phyloP scores from a whole-genome alignment of 176 grass and related monocot species.

The barley (Hordeum vulgare) region MorexV3_pseudomolecules_assembly NC_058522.1:565628481-565628980 shows the following conservation, averaged over 20 bases:
- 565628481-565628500: slow-evolving; percentile 41
- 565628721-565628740: slow-evolving; percentile 19
- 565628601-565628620: slow-evolving; percentile 48
- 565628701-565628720: slow-evolving; percentile 64
- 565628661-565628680: slow-evolving; percentile 63
- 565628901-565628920: slow-evolving; percentile 91
- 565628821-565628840: slow-evolving; percentile 22
- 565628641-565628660: slow-evolving; percentile 53
- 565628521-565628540: not conserved
- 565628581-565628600: too few species aligned
- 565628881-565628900: slow-evolving; percentile 52
- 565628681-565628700: slow-evolving; percentile 29
- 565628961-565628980: not conserved
- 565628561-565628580: not conserved
- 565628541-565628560: not conserved
- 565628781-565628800: not conserved
- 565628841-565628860: slow-evolving; percentile 82
- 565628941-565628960: not conserved
- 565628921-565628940: not conserved
- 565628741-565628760: not conserved
- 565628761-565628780: not conserved
- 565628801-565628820: not conserved
- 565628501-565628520: slow-evolving; percentile 65
- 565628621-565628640: slow-evolving; percentile 40
- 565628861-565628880: slow-evolving; percentile 85